These are phyloP conservation scores for Lobosporangium transversale DNA, from an alignment of 192 early-diverging fungal genomes.

Conservation along the genomic window DNA sequence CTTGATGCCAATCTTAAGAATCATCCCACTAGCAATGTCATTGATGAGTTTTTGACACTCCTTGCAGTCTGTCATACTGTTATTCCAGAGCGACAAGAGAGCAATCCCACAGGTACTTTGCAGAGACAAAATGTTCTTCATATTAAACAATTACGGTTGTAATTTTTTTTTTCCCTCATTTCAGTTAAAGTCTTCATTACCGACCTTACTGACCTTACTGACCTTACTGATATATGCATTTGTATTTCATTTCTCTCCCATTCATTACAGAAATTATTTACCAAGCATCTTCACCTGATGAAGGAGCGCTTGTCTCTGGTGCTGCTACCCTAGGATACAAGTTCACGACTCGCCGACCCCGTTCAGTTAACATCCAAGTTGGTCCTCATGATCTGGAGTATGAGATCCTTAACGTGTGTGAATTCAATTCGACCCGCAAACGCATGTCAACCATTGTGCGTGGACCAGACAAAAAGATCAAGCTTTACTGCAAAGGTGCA, in stretches of 20 bases:
- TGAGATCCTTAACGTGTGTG: conserved; percentile 94
- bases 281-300: conserved; percentile 97
- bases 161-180: background rate
- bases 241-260: background rate
- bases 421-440: conserved; percentile 99
- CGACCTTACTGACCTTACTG: background rate
- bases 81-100: conserved; percentile 83
- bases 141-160: background rate
- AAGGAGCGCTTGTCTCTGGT: conserved; percentile 91
- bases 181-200: background rate
- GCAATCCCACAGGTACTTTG: conserved; percentile 39
- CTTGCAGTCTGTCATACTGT: conserved; percentile 98
- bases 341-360: conserved; percentile 74
- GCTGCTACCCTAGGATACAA: conserved; percentile 70
- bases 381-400: conserved; percentile 70
- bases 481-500: conserved; percentile 97
- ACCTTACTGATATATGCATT: background rate
- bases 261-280: conserved; percentile 75
- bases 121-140: background rate
- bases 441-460: conserved; percentile 95
- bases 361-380: conserved; percentile 62
- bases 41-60: conserved; percentile 91
- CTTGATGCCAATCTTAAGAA: conserved; percentile 66
- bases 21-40: conserved; percentile 69
- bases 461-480: conserved; percentile 84